Base-by-base conservation (phyloP, 176 grass and related monocot genomes). In the Oryza officinalis region DNA sequence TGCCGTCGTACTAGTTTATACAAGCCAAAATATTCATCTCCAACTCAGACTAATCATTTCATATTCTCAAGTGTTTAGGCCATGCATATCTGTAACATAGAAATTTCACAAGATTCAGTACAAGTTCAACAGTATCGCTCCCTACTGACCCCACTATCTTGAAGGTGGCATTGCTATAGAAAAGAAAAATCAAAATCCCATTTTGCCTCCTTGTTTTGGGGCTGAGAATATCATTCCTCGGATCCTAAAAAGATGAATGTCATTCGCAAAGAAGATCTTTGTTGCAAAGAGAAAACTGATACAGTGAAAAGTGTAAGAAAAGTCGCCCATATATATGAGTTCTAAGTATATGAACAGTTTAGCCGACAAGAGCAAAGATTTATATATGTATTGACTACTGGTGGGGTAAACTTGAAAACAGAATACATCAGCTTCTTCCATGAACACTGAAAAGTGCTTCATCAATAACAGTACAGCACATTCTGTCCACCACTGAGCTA, bases 381-480 rank as follows among this genome's bases (percentile, higher is more conserved):
- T 75, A 20, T 26, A 66, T 76, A 64, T 71, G 23, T 43, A 70
- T 67, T 82, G 87, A 85, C 65, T 52, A 65, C 65, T 64, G 77
- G 32, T 86, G 77, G 44, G 69, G 87, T 63, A 57, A 66, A 70
- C 38, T 67, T 38, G 49, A 27, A 67, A 26, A 82, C 15, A 71
- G 20, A 66, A 73, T 82, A 69, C 63, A 69, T 69, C 63, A 45
- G 63, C 69, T 69, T 70, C 37, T 82, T 63, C 66, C 23, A 37
- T 68, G 64, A 47, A 49, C 63, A 76, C 20, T 63, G 27, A 38
- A 85, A 79, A 59, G 63, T 71, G 67, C 57, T 85, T 83, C n/a
- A 90, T 82, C 84, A 83, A 68, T 44, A 90, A 83, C 70, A 86
- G 74, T 90, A 63, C 22, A 10, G 68, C 54, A 12, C 60, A 82